phyloP scores from a whole-genome alignment of 306 rosid species.

The Begonia loranthoides region DNA sequence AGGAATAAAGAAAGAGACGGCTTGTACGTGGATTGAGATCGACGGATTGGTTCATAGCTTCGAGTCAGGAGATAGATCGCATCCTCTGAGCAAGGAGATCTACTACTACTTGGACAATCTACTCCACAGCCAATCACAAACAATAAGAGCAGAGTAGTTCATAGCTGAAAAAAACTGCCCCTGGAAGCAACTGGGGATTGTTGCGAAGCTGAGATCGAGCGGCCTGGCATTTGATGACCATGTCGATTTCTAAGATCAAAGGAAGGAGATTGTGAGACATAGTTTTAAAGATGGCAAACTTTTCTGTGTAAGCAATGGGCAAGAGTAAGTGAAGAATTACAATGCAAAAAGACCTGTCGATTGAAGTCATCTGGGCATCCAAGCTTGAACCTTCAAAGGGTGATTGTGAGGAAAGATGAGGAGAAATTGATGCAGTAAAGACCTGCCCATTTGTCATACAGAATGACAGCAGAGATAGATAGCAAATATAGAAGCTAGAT shows the following conservation, averaged over 20 bases:
- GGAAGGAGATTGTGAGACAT: constrained; percentile 12
- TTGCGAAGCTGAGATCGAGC: constrained; percentile 17
- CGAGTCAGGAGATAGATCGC: constrained; percentile 18
- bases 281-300: constrained; percentile 16
- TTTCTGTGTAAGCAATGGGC: no score
- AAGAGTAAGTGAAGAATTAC: no score
- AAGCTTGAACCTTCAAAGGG: no score
- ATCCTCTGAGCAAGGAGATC: constrained; percentile 14
- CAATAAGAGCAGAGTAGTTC: constrained; percentile 13
- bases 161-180: constrained; percentile 17
- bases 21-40: constrained; percentile 22
- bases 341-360: no score
- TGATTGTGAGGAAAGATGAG: no score
- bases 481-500: no score
- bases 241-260: constrained; percentile 17
- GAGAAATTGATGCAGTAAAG: no score
- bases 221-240: constrained; percentile 10
- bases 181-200: constrained; percentile 10
- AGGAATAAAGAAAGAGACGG: constrained; percentile 17
- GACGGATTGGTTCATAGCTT: constrained; percentile 13
- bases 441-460: no score
- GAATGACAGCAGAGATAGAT: no score
- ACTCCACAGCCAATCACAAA: constrained; percentile 14
- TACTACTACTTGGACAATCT: constrained; percentile 5
- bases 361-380: no score